Evolutionary conservation across 345 rosid genomes (phyloP), one percentile per base, ranked within the genome.

Genomic region (Turnera subulata): DNA sequence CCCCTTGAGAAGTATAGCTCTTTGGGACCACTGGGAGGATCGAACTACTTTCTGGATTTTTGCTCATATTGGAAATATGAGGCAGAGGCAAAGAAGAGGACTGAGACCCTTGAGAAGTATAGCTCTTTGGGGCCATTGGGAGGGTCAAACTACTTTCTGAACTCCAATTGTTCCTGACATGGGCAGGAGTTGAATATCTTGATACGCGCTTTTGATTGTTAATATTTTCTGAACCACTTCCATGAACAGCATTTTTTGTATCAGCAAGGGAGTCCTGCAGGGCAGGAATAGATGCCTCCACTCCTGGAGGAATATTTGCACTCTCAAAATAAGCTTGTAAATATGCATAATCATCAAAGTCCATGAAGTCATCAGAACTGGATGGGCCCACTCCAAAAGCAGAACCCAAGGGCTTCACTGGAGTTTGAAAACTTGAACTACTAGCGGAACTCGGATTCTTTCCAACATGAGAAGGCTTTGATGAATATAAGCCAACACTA

Each of bases 241-340:
- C 73, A 56, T 58, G 61, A 47, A 40, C 55, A 24, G 61, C 32
- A 9, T 65, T 65, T 47, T 56, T 20, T 53, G 66, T 59, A 49
- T 70, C 39, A 15, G 63, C 60, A 52, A 63, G 14, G 39, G 76
- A 71, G 69, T 66, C 64, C 2, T 78, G 54, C 58, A 84, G 74
- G 83, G 81, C 79, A 42, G 95, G 90, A 62, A 91, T 70, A 1
- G 86, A 22, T 35, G 79, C 84, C 77, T 91, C 98, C 69, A 91
- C 95, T 37, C 82, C 91, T 65, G 95, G 58, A 56, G 95, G 93
- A 47, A 86, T 46, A 73, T 84, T 79, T 61, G 74, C 76, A 43
- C 59, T 56, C 73, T 92, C 93, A 24, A 86, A 84, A 66, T 81
- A 79, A 21, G 80, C 80, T 82, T 89, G 95, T 61, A 86, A 75